Evolutionary conservation across 2,329 filamentous ascomycete genomes (phyloP).

Genomic region (Phaeosphaeriaceae sp.): DNA sequence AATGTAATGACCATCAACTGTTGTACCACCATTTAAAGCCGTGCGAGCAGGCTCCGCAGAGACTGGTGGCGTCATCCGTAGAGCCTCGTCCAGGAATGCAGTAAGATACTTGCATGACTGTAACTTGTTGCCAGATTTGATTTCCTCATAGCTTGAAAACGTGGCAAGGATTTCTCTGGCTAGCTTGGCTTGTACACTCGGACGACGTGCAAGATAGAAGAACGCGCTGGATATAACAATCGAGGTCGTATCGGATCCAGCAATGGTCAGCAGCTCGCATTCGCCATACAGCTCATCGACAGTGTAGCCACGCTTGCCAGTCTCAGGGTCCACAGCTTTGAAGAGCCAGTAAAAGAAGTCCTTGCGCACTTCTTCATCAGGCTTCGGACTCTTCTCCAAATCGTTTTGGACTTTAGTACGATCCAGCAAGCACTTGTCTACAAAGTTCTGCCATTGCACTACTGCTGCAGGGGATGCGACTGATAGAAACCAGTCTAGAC

Average conservation of each 20-base stretch:
- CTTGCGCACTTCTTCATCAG: slow-evolving; percentile 32
- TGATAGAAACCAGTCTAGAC: slow-evolving; percentile 24
- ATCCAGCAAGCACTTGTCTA: slow-evolving; percentile 20
- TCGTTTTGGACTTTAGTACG: slow-evolving; percentile 19
- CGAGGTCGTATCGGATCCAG: slow-evolving; percentile 32
- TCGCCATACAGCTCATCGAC: slow-evolving; percentile 48
- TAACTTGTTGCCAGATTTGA: slow-evolving; percentile 22
- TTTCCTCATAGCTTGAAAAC: slow-evolving; percentile 26
- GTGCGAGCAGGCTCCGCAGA: slow-evolving; percentile 25
- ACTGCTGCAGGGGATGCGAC: slow-evolving; percentile 21
- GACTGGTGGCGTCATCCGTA: slow-evolving; percentile 31
- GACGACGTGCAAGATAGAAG: slow-evolving; percentile 29
- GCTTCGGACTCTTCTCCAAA: slow-evolving; percentile 19
- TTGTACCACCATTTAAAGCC: slow-evolving; percentile 28
- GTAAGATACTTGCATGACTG: slow-evolving; percentile 28
- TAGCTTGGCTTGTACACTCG: slow-evolving; percentile 20
- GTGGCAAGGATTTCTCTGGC: slow-evolving; percentile 22
- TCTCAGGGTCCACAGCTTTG: slow-evolving; percentile 50
- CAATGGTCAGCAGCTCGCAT: slow-evolving; percentile 29
- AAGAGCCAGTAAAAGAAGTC: slow-evolving; percentile 54
- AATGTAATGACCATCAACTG: slow-evolving; percentile 24
- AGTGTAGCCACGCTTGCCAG: slow-evolving; percentile 42
- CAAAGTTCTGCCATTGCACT: slow-evolving; percentile 22
- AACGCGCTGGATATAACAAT: slow-evolving; percentile 24
- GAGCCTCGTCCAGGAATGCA: slow-evolving; percentile 28